Base-by-base conservation (phyloP, 2,329 filamentous ascomycete species). In the Curvularia eragrostidis region DNA sequence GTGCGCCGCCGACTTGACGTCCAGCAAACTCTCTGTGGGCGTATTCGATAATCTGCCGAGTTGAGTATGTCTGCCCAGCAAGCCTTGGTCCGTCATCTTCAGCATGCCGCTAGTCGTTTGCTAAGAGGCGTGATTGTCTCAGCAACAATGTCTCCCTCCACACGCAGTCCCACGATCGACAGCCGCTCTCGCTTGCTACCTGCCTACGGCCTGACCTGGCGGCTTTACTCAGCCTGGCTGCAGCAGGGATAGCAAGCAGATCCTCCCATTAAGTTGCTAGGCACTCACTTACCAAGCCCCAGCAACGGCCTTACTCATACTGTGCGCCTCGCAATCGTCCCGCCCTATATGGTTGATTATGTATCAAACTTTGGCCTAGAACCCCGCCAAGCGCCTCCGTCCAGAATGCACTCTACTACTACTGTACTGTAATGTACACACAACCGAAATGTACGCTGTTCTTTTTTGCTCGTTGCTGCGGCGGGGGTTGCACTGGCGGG, bases 171-270 rank as follows among this genome's bases (percentile, higher is more conserved):
- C 39, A 53, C 4, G 46, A 54, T 38, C 28, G 32, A 50, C 28
- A 54, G n/a, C 53, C 36, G 21, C 28, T 41, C 32, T 56, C 28
- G 48, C 56, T 52, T 56, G 30, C 55, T 24, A 48, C 41, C 24
- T 26, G 7, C 24, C 4, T 26, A 36, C 32, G 42, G 46, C n/a
- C 48, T 36, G 39, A 56, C 54, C 49, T 36, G 30, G 39, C 28
- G 42, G 41, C 43, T 46, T 41, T 53, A 47, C 36, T 53, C 21
- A 46, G 49, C 60, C 58, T 58, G 42, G 51, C 53, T 43, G 41
- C 32, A 26, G 30, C 54, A 56, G 47, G 62, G 50, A 24, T 61
- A 46, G 34, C 39, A 48, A 38, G 47, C 47, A 28, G 47, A 38
- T 23, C 32, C 21, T 48, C 47, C n/a, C 8, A 48, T 48, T 26